phyloP scores from a whole-genome alignment of 345 rosid genomes.

The Melastoma malabathricum region DNA sequence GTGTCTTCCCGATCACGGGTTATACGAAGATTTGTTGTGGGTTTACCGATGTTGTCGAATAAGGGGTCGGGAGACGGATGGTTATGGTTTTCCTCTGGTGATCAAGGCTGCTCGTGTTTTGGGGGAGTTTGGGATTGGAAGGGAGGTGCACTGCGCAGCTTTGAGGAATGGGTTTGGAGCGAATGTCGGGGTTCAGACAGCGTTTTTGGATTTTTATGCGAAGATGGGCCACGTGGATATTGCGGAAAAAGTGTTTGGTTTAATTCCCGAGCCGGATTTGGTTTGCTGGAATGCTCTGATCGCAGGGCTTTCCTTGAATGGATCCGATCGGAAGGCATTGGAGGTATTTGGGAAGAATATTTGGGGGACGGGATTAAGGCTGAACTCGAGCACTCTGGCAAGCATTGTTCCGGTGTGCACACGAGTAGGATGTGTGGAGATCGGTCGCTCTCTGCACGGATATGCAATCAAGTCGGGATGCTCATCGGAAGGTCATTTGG shows the following conservation, averaged over 20 bases:
- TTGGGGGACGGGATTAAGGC: slow-evolving; percentile 12
- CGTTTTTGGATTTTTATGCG: slow-evolving; percentile 35
- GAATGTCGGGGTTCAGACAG: slow-evolving; percentile 28
- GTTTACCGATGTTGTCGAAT: slow-evolving; percentile 17
- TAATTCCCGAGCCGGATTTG: slow-evolving; percentile 25
- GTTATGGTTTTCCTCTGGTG: slow-evolving; percentile 31
- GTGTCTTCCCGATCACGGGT: slow-evolving; percentile 20
- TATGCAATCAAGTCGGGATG: slow-evolving; percentile 24
- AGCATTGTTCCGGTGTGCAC: slow-evolving; percentile 30
- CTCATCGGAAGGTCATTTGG: slow-evolving; percentile 20
- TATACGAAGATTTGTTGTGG: slow-evolving; percentile 21
- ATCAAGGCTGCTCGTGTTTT: slow-evolving; percentile 34
- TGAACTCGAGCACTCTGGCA: slow-evolving; percentile 33
- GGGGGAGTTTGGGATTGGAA: slow-evolving; percentile 16
- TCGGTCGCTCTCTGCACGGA: slow-evolving; percentile 30
- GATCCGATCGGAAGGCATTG: slow-evolving; percentile 19
- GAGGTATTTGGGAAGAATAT: slow-evolving; percentile 16
- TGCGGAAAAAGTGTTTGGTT: slow-evolving; percentile 20
- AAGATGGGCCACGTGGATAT: slow-evolving; percentile 20
- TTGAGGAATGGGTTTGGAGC: slow-evolving; percentile 25
- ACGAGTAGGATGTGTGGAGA: slow-evolving; percentile 12
- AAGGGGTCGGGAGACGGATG: slow-evolving; percentile 19
- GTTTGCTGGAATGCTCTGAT: slow-evolving; percentile 44
- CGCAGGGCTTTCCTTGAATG: slow-evolving; percentile 31
- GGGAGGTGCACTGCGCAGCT: slow-evolving; percentile 28